These are phyloP conservation scores for Calonectria montana DNA, from an alignment of 2,329 filamentous ascomycete genomes.

Conservation along the genomic window DNA sequence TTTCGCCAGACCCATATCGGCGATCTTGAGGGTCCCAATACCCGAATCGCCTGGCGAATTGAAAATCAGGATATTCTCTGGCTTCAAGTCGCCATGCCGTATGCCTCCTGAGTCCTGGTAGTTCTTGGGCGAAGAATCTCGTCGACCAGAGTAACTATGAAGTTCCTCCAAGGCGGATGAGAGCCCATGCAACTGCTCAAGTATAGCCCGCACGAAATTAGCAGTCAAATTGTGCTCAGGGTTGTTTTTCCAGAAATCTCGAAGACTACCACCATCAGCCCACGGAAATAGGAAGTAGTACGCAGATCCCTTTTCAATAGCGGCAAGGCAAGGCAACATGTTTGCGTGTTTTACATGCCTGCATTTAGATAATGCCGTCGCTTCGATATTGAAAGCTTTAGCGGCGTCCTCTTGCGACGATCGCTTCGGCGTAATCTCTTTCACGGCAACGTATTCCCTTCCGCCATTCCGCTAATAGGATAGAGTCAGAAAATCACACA, in stretches of 20 bases:
- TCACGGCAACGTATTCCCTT: background rate
- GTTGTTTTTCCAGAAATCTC: slow-evolving; percentile 26
- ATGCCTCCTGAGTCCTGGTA: background rate
- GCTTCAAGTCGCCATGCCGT: slow-evolving; percentile 24
- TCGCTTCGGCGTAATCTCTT: background rate
- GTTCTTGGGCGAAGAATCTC: background rate
- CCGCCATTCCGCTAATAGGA: background rate
- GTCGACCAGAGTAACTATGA: background rate
- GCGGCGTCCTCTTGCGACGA: background rate
- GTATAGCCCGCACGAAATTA: background rate
- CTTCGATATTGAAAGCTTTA: slow-evolving; percentile 10
- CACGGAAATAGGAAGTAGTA: slow-evolving; percentile 26
- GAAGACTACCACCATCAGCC: slow-evolving; percentile 18
- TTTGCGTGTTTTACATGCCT: slow-evolving; percentile 5
- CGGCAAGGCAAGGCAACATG: slow-evolving; percentile 12
- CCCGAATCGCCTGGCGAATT: background rate
- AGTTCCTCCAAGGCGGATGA: background rate
- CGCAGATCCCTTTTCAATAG: slow-evolving; percentile 10
- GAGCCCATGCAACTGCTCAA: background rate
- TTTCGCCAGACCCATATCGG: slow-evolving; percentile 16
- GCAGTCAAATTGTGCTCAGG: background rate
- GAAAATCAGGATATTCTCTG: slow-evolving; percentile 24
- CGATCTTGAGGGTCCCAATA: slow-evolving; percentile 16
- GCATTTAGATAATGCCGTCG: background rate
- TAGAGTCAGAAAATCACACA: background rate